Conservation (phyloP, 345 rosid genomes). For the Ceriops decandra region DNA sequence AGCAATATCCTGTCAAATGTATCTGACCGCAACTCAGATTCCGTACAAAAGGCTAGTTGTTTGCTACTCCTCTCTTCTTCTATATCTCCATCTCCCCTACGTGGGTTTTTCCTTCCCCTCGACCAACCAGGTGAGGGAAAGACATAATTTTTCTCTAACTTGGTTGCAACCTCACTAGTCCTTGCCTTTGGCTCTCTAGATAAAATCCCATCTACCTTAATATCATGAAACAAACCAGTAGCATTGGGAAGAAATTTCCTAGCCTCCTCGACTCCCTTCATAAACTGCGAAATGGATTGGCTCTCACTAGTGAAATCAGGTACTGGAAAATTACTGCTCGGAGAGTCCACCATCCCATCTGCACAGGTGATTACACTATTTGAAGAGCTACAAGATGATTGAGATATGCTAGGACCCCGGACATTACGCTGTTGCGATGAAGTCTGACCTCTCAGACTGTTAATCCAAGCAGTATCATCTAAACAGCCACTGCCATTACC, state of each 20-base stretch:
- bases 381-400: conserved; percentile 48
- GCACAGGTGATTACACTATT: conserved; percentile 35
- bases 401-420: conserved; percentile 33
- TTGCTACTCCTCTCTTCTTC: conserved; percentile 79
- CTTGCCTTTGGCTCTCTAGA: conserved; percentile 17
- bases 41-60: conserved; percentile 57
- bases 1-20: conserved; percentile 67
- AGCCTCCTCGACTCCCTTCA: conserved; percentile 75
- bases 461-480: conserved; percentile 24
- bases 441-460: conserved; percentile 29
- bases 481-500: conserved; percentile 15
- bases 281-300: conserved; percentile 67
- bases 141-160: conserved; percentile 36
- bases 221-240: conserved; percentile 36
- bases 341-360: conserved; percentile 54
- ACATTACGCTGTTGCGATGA: conserved; percentile 25
- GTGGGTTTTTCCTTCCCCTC: conserved; percentile 51
- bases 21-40: conserved; percentile 55
- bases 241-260: conserved; percentile 55
- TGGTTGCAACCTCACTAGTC: conserved; percentile 19
- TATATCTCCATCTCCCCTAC: conserved; percentile 36
- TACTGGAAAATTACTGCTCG: conserved; percentile 33
- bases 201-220: conserved; percentile 22
- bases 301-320: conserved; percentile 43
- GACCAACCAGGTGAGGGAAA: conserved; percentile 18